A percentile compares a stretch with the other conserved stretches of the same genome.
Evolutionary conservation across 805 yeast species (phyloP).

Genomic region (Metschnikowia continentalis): DNA sequence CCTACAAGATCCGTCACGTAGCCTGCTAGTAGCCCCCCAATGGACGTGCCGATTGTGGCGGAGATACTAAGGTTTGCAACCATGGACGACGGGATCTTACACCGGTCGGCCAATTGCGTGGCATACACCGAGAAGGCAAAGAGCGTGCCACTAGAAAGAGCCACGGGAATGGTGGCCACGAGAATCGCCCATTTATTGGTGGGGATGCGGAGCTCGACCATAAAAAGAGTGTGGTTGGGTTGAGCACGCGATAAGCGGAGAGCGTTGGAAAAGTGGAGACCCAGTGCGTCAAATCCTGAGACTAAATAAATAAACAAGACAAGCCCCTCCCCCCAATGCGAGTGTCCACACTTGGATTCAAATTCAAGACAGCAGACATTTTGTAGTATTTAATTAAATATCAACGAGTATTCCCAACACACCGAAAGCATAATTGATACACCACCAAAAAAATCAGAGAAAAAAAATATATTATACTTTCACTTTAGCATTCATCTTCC

Average conservation of each 20-base stretch:
- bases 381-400: too few species aligned
- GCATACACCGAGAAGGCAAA: slow-evolving; percentile 33
- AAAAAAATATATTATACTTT: too few species aligned
- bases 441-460: too few species aligned
- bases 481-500: too few species aligned
- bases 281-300: neutral
- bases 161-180: slow-evolving; percentile 27
- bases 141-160: slow-evolving; percentile 31
- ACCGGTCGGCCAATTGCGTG: slow-evolving; percentile 29
- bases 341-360: too few species aligned
- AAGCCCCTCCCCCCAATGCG: too few species aligned
- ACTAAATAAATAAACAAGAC: neutral
- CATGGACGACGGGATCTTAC: slow-evolving; percentile 25
- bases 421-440: too few species aligned
- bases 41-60: slow-evolving; percentile 29
- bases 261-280: neutral
- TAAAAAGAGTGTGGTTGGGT: slow-evolving; percentile 4
- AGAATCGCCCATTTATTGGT: slow-evolving; percentile 13
- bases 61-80: slow-evolving; percentile 29
- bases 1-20: slow-evolving; percentile 32
- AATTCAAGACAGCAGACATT: too few species aligned
- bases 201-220: neutral
- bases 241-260: slow-evolving; percentile 3
- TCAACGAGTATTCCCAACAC: too few species aligned
- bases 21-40: slow-evolving; percentile 33